These are phyloP conservation scores for Geosiphon pyriformis DNA, from an alignment of 192 early-diverging fungal species.

Conservation along the genomic window DNA sequence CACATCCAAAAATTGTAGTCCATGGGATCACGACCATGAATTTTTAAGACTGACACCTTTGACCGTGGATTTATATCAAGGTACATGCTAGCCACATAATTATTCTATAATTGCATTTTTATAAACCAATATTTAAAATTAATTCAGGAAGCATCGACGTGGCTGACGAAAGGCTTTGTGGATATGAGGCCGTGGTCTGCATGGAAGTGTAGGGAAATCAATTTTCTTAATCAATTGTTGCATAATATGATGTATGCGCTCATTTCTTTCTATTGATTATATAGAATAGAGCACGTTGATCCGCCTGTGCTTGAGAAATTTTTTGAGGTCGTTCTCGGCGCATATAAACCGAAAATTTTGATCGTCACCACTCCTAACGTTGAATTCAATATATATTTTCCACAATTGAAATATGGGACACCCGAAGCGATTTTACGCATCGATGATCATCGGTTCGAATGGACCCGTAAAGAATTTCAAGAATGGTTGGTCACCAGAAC, in stretches of 20 bases:
- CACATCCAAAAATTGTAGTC: constrained; percentile 50
- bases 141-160: constrained; percentile 54
- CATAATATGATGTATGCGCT: neutral
- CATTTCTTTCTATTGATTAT: constrained; percentile 14
- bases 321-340: constrained; percentile 55
- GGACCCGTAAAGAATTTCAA: constrained; percentile 84
- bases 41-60: constrained; percentile 58
- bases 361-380: constrained; percentile 80
- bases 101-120: too few relatives aligned
- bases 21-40: constrained; percentile 51
- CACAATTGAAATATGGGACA: constrained; percentile 67
- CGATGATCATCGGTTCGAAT: constrained; percentile 92
- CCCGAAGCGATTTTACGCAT: constrained; percentile 60
- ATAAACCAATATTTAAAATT: too few relatives aligned
- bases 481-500: too few relatives aligned
- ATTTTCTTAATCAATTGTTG: neutral
- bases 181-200: constrained; percentile 70
- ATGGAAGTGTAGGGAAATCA: constrained; percentile 59
- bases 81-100: too few relatives aligned
- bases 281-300: constrained; percentile 72
- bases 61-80: constrained; percentile 60
- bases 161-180: constrained; percentile 45
- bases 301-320: constrained; percentile 52
- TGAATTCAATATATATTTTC: constrained; percentile 89
- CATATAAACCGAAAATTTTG: constrained; percentile 61